Conservation (phyloP, 2,329 filamentous ascomycete genomes). For the Aspergillus calidoustus region DNA sequence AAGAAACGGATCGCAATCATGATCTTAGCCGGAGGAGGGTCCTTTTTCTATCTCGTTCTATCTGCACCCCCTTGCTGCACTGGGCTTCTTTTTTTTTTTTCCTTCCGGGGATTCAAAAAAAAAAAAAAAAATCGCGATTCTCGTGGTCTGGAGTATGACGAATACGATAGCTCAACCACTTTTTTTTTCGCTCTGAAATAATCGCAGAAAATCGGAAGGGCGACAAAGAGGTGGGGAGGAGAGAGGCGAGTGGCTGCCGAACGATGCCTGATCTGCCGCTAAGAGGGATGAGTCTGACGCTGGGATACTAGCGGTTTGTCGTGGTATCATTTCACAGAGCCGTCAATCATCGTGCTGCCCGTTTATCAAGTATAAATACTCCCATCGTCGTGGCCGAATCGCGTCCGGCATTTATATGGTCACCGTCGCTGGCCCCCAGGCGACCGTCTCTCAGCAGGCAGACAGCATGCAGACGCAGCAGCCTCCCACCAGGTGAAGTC, state of each 20-base stretch:
- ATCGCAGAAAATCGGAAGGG: constrained; percentile 17
- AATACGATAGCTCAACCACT: neutral
- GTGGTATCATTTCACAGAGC: neutral
- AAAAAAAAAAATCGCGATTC: neutral
- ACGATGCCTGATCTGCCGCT: constrained; percentile 28
- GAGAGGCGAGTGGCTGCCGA: constrained; percentile 19
- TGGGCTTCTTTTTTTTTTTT: constrained; percentile 1
- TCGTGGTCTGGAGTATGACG: constrained; percentile 7
- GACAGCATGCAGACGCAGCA: constrained; percentile 18
- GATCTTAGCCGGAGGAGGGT: constrained; percentile 8
- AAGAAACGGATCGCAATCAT: constrained; percentile 16
- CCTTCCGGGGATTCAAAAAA: neutral
- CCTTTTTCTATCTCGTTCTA: constrained; percentile 8
- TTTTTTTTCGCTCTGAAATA: constrained; percentile 1
- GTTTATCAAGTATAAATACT: constrained; percentile 10
- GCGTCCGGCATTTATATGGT: neutral
- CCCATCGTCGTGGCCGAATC: constrained; percentile 11
- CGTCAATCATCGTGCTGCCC: neutral
- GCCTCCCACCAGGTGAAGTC: constrained; percentile 4
- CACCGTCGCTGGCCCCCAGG: constrained; percentile 8
- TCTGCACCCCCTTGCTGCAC: neutral
- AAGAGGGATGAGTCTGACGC: constrained; percentile 9
- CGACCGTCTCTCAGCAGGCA: constrained; percentile 15
- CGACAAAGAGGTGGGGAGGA: constrained; percentile 19
- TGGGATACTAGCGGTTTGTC: constrained; percentile 2